These are phyloP conservation scores for Cicer bijugum DNA, from an alignment of 306 rosid species.

Conservation along the genomic window DNA sequence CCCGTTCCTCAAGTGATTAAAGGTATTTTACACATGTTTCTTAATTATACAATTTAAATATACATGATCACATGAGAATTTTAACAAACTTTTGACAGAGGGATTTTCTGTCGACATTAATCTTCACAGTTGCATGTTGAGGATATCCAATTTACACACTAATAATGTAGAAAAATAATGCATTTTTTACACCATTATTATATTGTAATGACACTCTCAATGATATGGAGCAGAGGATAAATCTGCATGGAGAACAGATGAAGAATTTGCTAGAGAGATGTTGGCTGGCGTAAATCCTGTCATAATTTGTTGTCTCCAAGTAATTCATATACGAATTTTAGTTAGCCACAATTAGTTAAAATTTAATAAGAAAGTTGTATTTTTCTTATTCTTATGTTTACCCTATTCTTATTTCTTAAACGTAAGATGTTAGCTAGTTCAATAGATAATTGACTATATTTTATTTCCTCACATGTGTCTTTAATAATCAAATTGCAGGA, in stretches of 20 bases:
- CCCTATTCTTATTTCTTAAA: conserved; percentile 8
- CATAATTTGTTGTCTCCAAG: conserved; percentile 63
- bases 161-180: background rate
- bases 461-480: background rate
- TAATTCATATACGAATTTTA: conserved; percentile 45
- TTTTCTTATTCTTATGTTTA: background rate
- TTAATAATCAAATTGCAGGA: conserved; percentile 52
- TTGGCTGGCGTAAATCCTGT: conserved; percentile 84
- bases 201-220: conserved; percentile 32
- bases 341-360: background rate
- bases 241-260: conserved; percentile 83
- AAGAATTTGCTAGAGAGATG: conserved; percentile 92
- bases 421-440: background rate
- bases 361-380: background rate
- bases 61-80: background rate
- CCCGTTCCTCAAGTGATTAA: conserved; percentile 79
- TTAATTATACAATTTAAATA: background rate
- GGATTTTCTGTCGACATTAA: too few species aligned
- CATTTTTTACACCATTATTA: background rate
- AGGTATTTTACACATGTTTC: conserved; percentile 51
- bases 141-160: too few species aligned
- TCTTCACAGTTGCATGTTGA: too few species aligned
- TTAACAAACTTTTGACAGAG: background rate
- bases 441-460: conserved; percentile 11
- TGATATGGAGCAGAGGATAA: conserved; percentile 63